Percentiles rank a stretch among this genome's conserved stretches.
Evolutionary conservation across 768 basidiomycete genomes (phyloP).

Genomic region (Phlegmacium glaucopus): DNA sequence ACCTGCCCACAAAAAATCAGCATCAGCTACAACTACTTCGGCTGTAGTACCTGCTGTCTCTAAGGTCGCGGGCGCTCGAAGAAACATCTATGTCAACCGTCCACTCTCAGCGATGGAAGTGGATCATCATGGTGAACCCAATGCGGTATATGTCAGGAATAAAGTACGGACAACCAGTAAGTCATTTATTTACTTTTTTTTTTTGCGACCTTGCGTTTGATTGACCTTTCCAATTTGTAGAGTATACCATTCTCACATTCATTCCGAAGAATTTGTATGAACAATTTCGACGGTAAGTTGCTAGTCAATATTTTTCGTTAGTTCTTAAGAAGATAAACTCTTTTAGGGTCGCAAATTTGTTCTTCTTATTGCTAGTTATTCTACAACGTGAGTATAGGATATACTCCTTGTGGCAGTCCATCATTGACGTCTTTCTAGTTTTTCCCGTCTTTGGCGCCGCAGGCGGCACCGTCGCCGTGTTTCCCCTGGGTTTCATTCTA

Average conservation of each 20-base stretch:
- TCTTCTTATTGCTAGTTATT: constrained; percentile 82
- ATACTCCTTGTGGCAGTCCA: not conserved
- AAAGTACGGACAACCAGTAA: constrained; percentile 93
- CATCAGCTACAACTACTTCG: constrained; percentile 24
- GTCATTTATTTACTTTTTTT: constrained; percentile 25
- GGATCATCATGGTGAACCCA: constrained; percentile 71
- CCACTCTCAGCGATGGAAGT: constrained; percentile 63
- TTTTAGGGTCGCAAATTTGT: constrained; percentile 82
- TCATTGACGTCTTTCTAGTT: constrained; percentile 40
- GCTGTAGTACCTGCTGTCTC: constrained; percentile 29
- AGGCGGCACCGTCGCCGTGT: constrained; percentile 72
- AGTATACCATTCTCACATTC: constrained; percentile 90
- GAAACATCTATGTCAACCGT: constrained; percentile 81
- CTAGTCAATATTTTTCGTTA: not conserved
- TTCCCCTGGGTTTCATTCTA: constrained; percentile 87
- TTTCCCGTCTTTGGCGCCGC: constrained; percentile 92
- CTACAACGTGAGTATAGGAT: constrained; percentile 57
- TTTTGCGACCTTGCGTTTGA: constrained; percentile 2
- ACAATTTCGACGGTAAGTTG: constrained; percentile 82
- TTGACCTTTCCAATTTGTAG: constrained; percentile 32
- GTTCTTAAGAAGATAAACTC: constrained; percentile 7
- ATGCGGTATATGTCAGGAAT: constrained; percentile 79
- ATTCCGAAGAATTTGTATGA: constrained; percentile 93
- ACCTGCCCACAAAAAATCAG: constrained; percentile 44
- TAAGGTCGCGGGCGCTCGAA: constrained; percentile 47